These are phyloP conservation scores for Streptanthus diversifolius DNA, from an alignment of 345 rosid genomes.

Conservation along the genomic window DNA sequence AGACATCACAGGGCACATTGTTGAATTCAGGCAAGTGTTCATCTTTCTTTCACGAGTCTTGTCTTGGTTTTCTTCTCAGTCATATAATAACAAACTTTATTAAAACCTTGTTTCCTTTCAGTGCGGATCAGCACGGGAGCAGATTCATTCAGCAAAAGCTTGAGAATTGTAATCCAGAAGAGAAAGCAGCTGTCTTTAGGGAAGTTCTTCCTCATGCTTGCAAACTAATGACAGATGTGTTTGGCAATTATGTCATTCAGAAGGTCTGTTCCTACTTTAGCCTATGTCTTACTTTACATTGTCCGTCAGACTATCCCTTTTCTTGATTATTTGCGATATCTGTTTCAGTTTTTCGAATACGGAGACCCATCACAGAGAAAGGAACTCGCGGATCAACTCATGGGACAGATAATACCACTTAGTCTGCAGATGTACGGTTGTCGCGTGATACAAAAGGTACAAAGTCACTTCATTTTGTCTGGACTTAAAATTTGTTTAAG, in stretches of 20 bases:
- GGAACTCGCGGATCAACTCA: slow-evolving; percentile 60
- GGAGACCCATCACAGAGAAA: slow-evolving; percentile 55
- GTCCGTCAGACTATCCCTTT: not conserved
- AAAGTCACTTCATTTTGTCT: not conserved
- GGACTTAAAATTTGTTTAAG: not conserved
- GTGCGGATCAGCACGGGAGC: slow-evolving; percentile 77
- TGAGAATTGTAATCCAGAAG: slow-evolving; percentile 54
- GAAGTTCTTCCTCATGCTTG: slow-evolving; percentile 67
- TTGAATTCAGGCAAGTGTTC: slow-evolving; percentile 55
- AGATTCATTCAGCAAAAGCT: slow-evolving; percentile 78
- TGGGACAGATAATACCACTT: slow-evolving; percentile 56
- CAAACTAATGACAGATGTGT: slow-evolving; percentile 68
- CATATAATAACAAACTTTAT: slow-evolving; percentile 16
- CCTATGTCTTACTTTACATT: not conserved
- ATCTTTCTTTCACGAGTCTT: not conserved
- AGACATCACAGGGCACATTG: slow-evolving; percentile 57
- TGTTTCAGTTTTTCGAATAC: slow-evolving; percentile 56
- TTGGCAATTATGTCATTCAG: slow-evolving; percentile 75
- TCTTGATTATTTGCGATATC: not conserved
- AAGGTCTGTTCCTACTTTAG: slow-evolving; percentile 40
- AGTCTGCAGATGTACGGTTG: slow-evolving; percentile 80
- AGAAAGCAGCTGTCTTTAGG: slow-evolving; percentile 55
- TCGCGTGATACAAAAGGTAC: slow-evolving; percentile 74
- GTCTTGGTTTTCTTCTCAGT: not conserved
- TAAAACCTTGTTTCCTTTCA: slow-evolving; percentile 33